Evolutionary conservation across 306 rosid genomes (phyloP).

Genomic region (Luffa aegyptiaca): DNA sequence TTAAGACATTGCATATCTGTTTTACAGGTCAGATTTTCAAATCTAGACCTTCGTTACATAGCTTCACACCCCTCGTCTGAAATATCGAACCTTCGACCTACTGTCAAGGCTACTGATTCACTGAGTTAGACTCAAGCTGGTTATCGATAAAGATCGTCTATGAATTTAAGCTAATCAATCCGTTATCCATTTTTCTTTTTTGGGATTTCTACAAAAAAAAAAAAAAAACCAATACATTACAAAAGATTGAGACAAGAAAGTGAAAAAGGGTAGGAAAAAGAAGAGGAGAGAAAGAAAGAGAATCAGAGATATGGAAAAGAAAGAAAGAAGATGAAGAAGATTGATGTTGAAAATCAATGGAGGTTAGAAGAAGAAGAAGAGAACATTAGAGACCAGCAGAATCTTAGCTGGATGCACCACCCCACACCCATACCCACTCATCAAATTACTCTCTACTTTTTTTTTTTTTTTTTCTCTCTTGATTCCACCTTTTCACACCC

Average conservation of each 20-base stretch:
- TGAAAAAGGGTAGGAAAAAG: neutral
- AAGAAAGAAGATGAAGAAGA: conserved; percentile 5
- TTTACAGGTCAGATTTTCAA: too few relatives aligned
- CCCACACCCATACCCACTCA: conserved; percentile 10
- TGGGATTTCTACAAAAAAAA: neutral
- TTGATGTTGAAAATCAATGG: neutral
- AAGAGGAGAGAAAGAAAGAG: neutral
- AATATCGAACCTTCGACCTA: too few relatives aligned
- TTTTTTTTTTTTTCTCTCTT: neutral
- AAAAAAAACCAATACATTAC: neutral
- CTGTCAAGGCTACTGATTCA: too few relatives aligned
- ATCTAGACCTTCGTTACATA: too few relatives aligned
- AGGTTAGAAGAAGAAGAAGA: neutral
- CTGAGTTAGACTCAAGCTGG: too few relatives aligned
- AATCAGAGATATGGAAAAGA: conserved; percentile 9
- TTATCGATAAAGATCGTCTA: too few relatives aligned
- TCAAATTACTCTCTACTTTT: conserved; percentile 16
- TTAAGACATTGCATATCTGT: too few relatives aligned
- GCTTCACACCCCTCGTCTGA: too few relatives aligned
- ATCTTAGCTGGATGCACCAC: conserved; percentile 81
- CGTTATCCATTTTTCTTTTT: too few relatives aligned
- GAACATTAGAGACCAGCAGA: conserved; percentile 19
- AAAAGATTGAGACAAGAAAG: neutral
- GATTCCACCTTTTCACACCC: conserved; percentile 20
- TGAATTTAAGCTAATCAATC: too few relatives aligned